Base-by-base conservation (phyloP, 805 yeast genomes). In the Lachancea fermentati region DNA sequence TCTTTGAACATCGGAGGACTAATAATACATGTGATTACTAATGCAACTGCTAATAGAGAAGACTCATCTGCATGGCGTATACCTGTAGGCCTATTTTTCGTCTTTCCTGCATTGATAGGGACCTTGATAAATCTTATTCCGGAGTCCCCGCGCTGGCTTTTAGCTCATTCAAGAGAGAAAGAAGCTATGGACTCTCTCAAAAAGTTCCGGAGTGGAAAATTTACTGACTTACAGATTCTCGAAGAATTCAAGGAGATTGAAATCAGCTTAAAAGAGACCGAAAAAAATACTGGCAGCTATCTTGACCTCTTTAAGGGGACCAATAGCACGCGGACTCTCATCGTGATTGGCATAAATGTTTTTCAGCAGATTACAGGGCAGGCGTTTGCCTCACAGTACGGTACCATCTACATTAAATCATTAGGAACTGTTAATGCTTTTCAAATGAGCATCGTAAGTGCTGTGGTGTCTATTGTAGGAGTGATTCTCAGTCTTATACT, bases 301-400 rank as follows among this genome's bases (percentile, higher is more conserved):
- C 11, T 7, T n/a, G 41, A 31, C n/a, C 26, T 37, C 13, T 31
- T 37, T 16, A 30, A 31, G 13, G 36, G 36, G 6, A 30, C 36
- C 19, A 33, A 37, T 19, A 13, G 15, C 19, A 37, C 11, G 5
- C 30, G 41, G 15, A 37, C 41, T 17, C 13, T 37, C 9, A 37
- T 37, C n/a, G 41, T 37, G n/a, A 32, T 37, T 30, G 24, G 15
- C 3, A 26, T 26, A 26, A 37, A 37, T 19, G 18, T 32, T 13
- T 37, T 37, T 17, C 41, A 37, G 41, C 41, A 37, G 13, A 30
- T 37, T 31, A 37, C 41, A 19, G 41, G 41, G n/a, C 41, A 37
- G 29, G 41, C 41, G 14, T 37, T 37, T 37, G 25, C 41, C 14
- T 37, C 41, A 7, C 36, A 37, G 25, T 37, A 37, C 25, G 41